Evolutionary conservation across 768 basidiomycete genomes (phyloP), one percentile per base, ranked within the genome.

Genomic region (Roridomyces roridus): DNA sequence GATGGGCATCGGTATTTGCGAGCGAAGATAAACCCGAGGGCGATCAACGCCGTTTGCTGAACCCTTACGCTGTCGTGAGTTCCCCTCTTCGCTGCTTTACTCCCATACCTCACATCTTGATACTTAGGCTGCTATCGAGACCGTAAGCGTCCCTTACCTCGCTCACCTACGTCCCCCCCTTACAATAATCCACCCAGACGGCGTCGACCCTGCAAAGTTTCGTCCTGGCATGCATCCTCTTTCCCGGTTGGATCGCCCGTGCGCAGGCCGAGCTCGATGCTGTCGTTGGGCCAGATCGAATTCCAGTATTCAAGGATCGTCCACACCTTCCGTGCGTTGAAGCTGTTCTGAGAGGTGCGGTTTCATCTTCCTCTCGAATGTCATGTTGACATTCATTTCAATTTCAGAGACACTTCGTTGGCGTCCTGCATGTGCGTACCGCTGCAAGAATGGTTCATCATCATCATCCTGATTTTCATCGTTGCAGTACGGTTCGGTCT

Each of bases 271-370:
- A 60, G 40, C 43, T 56, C 25, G 53, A 55, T 41, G 45, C 51
- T 50, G 59, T 62, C 56, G 55, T 53, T 51, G 55, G 54, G 48
- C 41, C 47, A 39, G 35, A 53, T 25, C 41, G 46, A 48, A 26
- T 48, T 12, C 39, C 55, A 21, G 24, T 42, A 18, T 47, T 59
- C 47, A 49, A 37, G 10, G 53, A 57, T 46, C 48, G 57, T 26
- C 47, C 42, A 5, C 44, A n/a, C 25, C 57, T 59, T 34, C 57
- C 57, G 15, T 59, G 48, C 46, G 26, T 50, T 46, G 52, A 47
- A 20, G 55, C 46, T 23, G 29, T 51, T 28, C 21, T 51, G 14
- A 28, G 42, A 44, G 42, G 42, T 44, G 23, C 23, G 42, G 12
- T 10, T 6, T 44, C n/a, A 44, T 44, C 5, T 44, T 20, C n/a